Base-by-base conservation (phyloP, 2,329 filamentous ascomycete species). In the Phaeophleospora eucalypticola region DNA sequence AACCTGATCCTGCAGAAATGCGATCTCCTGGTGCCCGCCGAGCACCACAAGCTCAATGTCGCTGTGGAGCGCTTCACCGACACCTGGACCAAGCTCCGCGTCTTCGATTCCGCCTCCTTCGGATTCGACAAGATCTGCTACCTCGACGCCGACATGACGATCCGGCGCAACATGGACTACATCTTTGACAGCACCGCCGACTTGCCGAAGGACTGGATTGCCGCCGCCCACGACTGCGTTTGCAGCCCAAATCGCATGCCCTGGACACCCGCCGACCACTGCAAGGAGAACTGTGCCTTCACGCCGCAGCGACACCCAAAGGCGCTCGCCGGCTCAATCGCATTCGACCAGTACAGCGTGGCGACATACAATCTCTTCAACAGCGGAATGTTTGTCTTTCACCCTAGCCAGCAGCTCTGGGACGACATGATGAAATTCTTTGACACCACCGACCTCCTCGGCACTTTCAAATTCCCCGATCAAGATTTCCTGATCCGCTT, bases 1-100 rank as follows among this genome's bases (percentile, higher is more conserved):
- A 71, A 72, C 33, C 58, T 75, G n/a, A 62, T 69, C 14, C 57
- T 73, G 2, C 61, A 66, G 10, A 54, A 62, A 3, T 68, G 73
- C 36, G 60, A 69, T 2, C 65, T 69, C 8, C 59, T 79, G 0
- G 60, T 70, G 2, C 68, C 74, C 2, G 60, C 66, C 19, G 49
- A 58, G 3, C 58, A 61, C 38, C 60, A 62, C 29, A 58, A 66
- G 41, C 65, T 68, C 34, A 65, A 69, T 47, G 54, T 69, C 14
- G 73, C 77, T 24, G 72, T 73, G 1, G 68, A 74, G 46, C 69
- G 74, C 16, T 78, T 78, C 59, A 67, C 66, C 48, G 75, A 78
- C 50, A 78, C 75, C 2, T 78, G 74, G 73, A 77, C 74, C 2
- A 77, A 78, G 54, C 64, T 78, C 1, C 69, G 72, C n/a, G 74